Evolutionary conservation across 2,329 filamentous ascomycete genomes (phyloP).

Genomic region (Trichoderma lentiforme): DNA sequence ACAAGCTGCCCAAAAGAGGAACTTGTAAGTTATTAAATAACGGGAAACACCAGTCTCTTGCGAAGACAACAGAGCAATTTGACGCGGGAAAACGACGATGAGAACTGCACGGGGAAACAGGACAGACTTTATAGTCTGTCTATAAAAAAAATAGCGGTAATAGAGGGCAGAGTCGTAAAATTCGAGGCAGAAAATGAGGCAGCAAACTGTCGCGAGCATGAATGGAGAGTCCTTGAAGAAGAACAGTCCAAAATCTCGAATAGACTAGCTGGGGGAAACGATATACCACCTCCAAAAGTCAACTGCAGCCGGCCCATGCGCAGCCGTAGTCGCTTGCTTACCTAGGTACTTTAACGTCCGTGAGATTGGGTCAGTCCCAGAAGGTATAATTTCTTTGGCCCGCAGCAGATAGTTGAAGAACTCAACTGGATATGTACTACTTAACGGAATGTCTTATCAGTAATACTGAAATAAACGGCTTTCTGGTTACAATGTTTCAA

Average conservation of each 20-base stretch:
- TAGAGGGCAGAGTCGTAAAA: not conserved
- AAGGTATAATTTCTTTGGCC: too few species aligned
- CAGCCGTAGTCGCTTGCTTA: not conserved
- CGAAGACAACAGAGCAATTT: not conserved
- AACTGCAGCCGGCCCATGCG: not conserved
- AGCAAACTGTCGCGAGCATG: too few species aligned
- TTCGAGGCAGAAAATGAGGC: too few species aligned
- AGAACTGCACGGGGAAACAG: not conserved
- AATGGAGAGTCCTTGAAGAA: not conserved
- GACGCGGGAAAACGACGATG: not conserved
- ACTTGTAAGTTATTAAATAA: not conserved
- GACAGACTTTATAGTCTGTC: not conserved
- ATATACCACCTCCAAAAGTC: not conserved
- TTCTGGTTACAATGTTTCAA: not conserved
- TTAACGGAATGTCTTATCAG: not conserved
- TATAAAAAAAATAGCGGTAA: not conserved
- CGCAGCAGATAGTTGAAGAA: not conserved
- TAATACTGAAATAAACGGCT: not conserved
- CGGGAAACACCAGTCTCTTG: not conserved
- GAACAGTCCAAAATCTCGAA: not conserved
- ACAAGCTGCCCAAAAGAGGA: not conserved
- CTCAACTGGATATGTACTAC: not conserved
- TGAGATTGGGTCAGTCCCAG: not conserved
- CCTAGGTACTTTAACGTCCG: not conserved
- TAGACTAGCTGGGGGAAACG: not conserved